These are phyloP conservation scores for Pyricularia grisea DNA, from an alignment of 2,329 filamentous ascomycete species.

Conservation along the genomic window DNA sequence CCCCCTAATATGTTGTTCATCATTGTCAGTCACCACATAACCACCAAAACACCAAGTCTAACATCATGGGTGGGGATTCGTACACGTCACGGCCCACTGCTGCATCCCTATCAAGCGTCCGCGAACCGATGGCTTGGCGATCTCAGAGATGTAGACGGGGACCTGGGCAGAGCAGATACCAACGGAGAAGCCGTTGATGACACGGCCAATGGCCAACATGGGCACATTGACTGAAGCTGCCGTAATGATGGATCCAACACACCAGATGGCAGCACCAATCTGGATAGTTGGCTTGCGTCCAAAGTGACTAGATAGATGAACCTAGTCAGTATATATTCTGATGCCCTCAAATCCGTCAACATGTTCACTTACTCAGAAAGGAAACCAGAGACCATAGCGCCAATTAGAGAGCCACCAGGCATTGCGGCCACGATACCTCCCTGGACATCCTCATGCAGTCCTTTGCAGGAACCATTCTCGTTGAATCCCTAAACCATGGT, in stretches of 20 bases:
- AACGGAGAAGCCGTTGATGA: constrained; percentile 63
- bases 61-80: not conserved
- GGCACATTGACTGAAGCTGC: constrained; percentile 35
- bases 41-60: not conserved
- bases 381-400: constrained; percentile 49
- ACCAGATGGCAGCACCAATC: constrained; percentile 38
- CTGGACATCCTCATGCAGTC: constrained; percentile 39
- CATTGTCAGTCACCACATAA: not conserved
- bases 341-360: not conserved
- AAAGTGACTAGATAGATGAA: constrained; percentile 28
- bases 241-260: constrained; percentile 35
- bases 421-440: constrained; percentile 62
- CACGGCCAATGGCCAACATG: constrained; percentile 57
- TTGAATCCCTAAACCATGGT: constrained; percentile 16
- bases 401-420: constrained; percentile 61
- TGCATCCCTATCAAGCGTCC: constrained; percentile 30
- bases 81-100: constrained; percentile 33
- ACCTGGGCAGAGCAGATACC: constrained; percentile 67
- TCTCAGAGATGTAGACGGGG: constrained; percentile 60
- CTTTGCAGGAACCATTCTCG: constrained; percentile 32
- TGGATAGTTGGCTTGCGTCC: constrained; percentile 39
- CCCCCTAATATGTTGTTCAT: constrained; percentile 13
- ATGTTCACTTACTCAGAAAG: constrained; percentile 37
- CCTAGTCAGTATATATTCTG: not conserved
- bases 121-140: constrained; percentile 38